Percentiles rank a stretch among this genome's conserved stretches.
Evolutionary conservation across 306 rosid species (phyloP).

Genomic region (Pyrus communis): DNA sequence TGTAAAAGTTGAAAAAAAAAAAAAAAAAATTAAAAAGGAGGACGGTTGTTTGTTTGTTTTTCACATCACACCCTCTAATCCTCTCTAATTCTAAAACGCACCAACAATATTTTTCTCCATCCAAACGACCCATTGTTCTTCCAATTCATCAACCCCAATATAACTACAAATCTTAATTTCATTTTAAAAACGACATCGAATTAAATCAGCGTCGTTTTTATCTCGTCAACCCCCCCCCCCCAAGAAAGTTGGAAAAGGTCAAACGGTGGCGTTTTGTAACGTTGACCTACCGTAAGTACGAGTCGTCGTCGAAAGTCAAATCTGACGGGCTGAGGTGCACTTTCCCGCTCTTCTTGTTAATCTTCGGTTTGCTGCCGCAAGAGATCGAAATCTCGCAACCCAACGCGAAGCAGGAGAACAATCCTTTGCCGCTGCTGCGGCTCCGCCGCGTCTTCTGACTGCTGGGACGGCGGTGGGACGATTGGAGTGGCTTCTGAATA

Average conservation of each 20-base stretch:
- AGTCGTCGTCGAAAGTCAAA: conserved; percentile 32
- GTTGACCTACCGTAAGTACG: not conserved
- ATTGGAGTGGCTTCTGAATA: not conserved
- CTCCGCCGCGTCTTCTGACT: not conserved
- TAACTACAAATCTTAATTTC: not conserved
- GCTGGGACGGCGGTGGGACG: not conserved
- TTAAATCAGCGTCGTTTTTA: not conserved
- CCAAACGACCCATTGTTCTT: not conserved
- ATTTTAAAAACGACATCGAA: not conserved
- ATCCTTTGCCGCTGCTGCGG: conserved; percentile 13
- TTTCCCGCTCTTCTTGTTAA: conserved; percentile 22
- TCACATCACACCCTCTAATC: not conserved
- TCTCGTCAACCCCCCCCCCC: too few species aligned
- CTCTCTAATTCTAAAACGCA: not conserved
- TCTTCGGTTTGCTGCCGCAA: conserved; percentile 41
- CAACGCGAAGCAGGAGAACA: conserved; percentile 64
- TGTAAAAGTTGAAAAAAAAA: too few species aligned
- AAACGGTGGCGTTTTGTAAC: not conserved
- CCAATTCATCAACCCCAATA: not conserved
- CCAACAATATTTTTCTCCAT: not conserved
- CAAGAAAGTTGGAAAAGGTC: not conserved
- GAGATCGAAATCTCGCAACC: conserved; percentile 59
- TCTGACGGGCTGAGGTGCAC: conserved; percentile 28
- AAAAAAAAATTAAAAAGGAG: too few species aligned
- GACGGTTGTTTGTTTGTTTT: too few species aligned